Evolutionary conservation across 176 grass and related monocot genomes (phyloP).

Genomic region (Ananas comosus): DNA sequence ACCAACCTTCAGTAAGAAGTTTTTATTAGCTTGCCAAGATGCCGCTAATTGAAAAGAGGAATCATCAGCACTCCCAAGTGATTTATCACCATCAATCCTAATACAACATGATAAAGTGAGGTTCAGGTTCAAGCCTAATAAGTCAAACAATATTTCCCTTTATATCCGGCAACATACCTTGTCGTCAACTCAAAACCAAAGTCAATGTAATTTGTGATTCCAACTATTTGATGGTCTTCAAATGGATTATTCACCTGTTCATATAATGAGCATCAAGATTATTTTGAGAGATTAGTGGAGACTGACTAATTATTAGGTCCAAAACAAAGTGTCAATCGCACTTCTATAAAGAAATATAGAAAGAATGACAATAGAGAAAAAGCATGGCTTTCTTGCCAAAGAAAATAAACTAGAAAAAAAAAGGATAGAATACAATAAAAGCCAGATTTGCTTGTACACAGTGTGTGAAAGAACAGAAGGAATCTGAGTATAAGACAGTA

Average conservation of each 20-base stretch:
- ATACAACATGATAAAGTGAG: background rate
- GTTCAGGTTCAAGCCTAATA: too few relatives aligned
- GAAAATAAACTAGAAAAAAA: too few relatives aligned
- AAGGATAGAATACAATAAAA: too few relatives aligned
- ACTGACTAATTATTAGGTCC: background rate
- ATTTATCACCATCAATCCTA: conserved; percentile 60
- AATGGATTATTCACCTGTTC: conserved; percentile 86
- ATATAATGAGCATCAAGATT: conserved; percentile 9
- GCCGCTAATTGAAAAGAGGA: conserved; percentile 80
- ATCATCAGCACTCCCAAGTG: conserved; percentile 20
- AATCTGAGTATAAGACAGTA: too few relatives aligned
- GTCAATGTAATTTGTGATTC: conserved; percentile 96
- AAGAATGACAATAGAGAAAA: too few relatives aligned
- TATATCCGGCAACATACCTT: conserved; percentile 34
- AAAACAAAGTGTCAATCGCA: background rate
- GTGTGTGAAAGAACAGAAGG: too few relatives aligned
- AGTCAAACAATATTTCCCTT: background rate
- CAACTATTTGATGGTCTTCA: conserved; percentile 82
- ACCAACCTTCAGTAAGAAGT: conserved; percentile 81
- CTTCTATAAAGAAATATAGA: too few relatives aligned
- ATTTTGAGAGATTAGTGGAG: background rate
- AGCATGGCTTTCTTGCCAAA: too few relatives aligned
- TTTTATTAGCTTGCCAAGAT: conserved; percentile 97
- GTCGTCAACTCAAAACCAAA: conserved; percentile 74
- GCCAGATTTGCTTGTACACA: too few relatives aligned